Evolutionary conservation across 2,329 filamentous ascomycete genomes (phyloP), one percentile per base, ranked within the genome.

Genomic region (Penicillium frequentans): DNA sequence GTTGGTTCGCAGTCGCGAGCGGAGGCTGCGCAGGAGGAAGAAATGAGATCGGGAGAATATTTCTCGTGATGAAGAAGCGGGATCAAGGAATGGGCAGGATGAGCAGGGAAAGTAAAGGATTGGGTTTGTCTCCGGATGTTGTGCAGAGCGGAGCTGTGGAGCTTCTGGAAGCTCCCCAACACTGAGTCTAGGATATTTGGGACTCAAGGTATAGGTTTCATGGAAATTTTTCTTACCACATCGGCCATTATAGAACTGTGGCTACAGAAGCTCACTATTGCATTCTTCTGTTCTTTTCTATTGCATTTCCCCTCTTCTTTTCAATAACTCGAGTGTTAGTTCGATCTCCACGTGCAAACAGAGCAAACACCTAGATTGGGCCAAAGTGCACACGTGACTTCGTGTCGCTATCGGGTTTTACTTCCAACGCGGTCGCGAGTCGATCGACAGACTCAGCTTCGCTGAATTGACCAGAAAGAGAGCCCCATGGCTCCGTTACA

Each of bases 341-440:
- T 39, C 31, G n/a, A 39, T 19, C 19, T 11, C 13, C 9, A 16
- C 6, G 8, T 53, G 33, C 67, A 70, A 70, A 69, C 67, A 57
- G 11, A 46, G 6, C 60, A 65, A 64, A 64, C 64, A 54, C 3
- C 46, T 26, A 8, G 14, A 57, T 60, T 7, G 46, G 57, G 61
- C 16, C 45, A 63, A 39, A 33, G 16, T 47, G n/a, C 6, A n/a
- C 70, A 71, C 54, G 68, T 72, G 70, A 71, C 47, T 56, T 67
- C 69, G 71, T 68, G 67, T 68, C 61, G 39, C 33, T 43, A 57
- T 61, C 65, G 64, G 35, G 35, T 35, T 43, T 43, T 27, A 16
- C 24, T 43, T 48, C 39, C 39, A 60, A 62, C 65, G 64, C 62
- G 54, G 14, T 23, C 16, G 48, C 33, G 52, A 45, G 50, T n/a